phyloP scores from a whole-genome alignment of 2,329 filamentous ascomycete genomes.

The Fusarium redolens region DNA sequence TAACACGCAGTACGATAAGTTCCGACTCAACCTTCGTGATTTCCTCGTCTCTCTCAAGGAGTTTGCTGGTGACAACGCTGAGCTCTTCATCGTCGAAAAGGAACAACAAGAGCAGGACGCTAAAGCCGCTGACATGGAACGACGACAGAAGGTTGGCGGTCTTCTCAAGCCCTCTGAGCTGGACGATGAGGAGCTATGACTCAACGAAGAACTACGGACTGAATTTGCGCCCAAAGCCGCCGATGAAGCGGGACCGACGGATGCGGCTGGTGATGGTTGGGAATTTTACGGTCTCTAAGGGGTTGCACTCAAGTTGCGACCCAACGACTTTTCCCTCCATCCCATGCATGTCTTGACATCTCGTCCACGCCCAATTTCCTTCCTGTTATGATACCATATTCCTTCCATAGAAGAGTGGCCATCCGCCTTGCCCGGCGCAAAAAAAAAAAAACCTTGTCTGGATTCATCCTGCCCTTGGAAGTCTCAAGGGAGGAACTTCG shows the following conservation, averaged over 20 bases:
- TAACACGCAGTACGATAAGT: conserved; percentile 91
- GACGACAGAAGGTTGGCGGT: conserved; percentile 93
- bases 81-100: conserved; percentile 93
- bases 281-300: conserved; percentile 70
- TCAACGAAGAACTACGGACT: conserved; percentile 73
- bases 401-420: conserved; percentile 45
- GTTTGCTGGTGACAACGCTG: conserved; percentile 94
- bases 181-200: conserved; percentile 92
- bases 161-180: conserved; percentile 97
- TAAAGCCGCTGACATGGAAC: conserved; percentile 88
- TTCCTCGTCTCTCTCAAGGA: conserved; percentile 98
- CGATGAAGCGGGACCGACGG: conserved; percentile 43
- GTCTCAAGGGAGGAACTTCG: conserved; percentile 11
- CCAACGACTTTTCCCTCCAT: background rate
- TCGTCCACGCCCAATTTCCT: conserved; percentile 42
- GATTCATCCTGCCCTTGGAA: conserved; percentile 7
- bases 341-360: conserved; percentile 3
- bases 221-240: conserved; percentile 63
- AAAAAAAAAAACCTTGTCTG: conserved; percentile 21
- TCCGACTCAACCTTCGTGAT: conserved; percentile 95
- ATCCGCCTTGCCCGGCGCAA: conserved; percentile 12
- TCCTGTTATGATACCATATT: conserved; percentile 49
- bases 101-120: conserved; percentile 90
- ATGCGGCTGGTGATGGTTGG: conserved; percentile 66
- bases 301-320: background rate